These are phyloP conservation scores for Suhomyces sp. DNA, from an alignment of 805 yeast genomes.

Conservation along the genomic window DNA sequence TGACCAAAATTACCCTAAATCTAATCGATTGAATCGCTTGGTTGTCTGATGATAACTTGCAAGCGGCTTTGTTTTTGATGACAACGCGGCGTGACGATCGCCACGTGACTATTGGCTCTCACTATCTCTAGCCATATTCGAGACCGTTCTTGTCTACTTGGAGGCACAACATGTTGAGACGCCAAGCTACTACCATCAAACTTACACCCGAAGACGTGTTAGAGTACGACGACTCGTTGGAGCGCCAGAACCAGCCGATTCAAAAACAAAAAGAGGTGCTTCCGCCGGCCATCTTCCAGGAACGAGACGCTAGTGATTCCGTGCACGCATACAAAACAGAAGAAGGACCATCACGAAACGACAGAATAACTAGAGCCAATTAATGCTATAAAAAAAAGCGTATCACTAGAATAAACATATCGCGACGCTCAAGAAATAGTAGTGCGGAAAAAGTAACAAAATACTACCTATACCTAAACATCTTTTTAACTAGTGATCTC, in stretches of 20 bases:
- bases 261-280: neutral
- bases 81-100: neutral
- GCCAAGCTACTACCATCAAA: slow-evolving; percentile 67
- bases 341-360: slow-evolving; percentile 1
- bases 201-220: slow-evolving; percentile 67
- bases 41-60: neutral
- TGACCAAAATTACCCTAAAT: too few species aligned
- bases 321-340: neutral
- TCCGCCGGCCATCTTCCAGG: neutral
- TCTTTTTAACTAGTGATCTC: too few species aligned
- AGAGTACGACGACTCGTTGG: slow-evolving; percentile 41
- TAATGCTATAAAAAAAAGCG: too few species aligned
- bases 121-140: neutral
- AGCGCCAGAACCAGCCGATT: slow-evolving; percentile 1
- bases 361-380: neutral
- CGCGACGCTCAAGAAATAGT: too few species aligned
- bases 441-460: too few species aligned
- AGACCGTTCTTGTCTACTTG: too few species aligned
- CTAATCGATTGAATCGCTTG: neutral
- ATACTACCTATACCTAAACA: too few species aligned
- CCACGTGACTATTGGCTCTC: neutral
- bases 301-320: neutral
- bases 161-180: slow-evolving; percentile 51
- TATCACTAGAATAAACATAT: too few species aligned
- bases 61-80: neutral